Percentiles rank a stretch among this genome's conserved stretches.
Evolutionary conservation across 306 rosid species (phyloP).

Genomic region (Prunus mume): DNA sequence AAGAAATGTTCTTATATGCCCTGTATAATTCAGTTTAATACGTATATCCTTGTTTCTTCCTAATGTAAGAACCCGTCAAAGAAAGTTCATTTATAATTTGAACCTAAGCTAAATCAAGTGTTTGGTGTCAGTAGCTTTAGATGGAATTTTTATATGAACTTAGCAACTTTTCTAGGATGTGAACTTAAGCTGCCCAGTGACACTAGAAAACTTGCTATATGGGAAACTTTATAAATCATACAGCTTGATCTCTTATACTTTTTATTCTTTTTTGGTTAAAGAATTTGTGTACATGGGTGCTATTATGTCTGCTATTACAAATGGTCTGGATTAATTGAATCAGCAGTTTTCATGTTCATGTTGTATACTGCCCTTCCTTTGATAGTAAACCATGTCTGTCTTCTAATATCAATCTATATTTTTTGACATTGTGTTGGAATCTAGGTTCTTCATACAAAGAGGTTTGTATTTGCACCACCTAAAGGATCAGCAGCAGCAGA

Average conservation of each 20-base stretch:
- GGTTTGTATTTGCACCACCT: constrained; percentile 83
- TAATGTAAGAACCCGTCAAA: not conserved
- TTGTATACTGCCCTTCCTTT: not conserved
- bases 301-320: not conserved
- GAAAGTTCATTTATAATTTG: not conserved
- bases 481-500: constrained; percentile 98
- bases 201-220: not conserved
- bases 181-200: not conserved
- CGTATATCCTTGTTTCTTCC: not conserved
- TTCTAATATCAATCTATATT: constrained; percentile 16
- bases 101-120: not conserved
- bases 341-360: not conserved
- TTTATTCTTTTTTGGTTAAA: not conserved
- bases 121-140: not conserved
- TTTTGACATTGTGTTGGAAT: constrained; percentile 30
- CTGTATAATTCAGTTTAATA: not conserved
- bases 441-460: constrained; percentile 85
- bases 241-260: not conserved
- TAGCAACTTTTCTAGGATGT: not conserved
- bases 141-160: not conserved
- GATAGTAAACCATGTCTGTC: constrained; percentile 12
- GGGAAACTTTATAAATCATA: not conserved
- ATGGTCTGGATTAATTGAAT: not conserved
- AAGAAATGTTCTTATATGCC: no score
- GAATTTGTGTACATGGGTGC: not conserved